Evolutionary conservation across 129 eudicot species (phyloP), one percentile per base, ranked within the genome.

Genomic region (Saussurea involucrata): DNA sequence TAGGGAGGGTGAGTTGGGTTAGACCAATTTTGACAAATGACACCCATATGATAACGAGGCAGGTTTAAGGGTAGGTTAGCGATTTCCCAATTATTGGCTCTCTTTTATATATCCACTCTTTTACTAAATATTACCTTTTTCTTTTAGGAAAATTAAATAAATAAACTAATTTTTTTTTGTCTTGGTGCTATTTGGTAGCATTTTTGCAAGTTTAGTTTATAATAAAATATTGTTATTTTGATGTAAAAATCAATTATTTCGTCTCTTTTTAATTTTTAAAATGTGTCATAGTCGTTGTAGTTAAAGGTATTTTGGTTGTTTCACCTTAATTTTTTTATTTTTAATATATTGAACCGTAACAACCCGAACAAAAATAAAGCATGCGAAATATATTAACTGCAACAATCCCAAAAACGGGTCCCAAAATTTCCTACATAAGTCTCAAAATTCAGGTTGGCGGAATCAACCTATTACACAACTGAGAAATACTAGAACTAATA

Each of bases 1-100:
- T 69, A 57, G 71, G 84, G 80, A 81, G 84, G 84, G 71, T 80
- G 80, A 80, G 84, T 80, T 81, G 84, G 84, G 83, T 79, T 79
- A 71, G 83, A 79, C 72, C 71, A 63, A 36, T 78, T 53, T 53
- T 57, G 83, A 71, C 83, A 79, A 28, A 17, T 57, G 83, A 71
- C 83, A 79, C 20, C 78, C 78, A 79, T 79, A 65, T 40, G 72
- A 71, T 79, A 72, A 29, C 71, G 77, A 78, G 73, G 80, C 79
- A 81, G 84, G 80, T 81, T 80, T 25, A 74, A 9, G 75, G 80
- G 68, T 80, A 80, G 84, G 80, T 81, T 74, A 81, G 53, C 75
- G 36, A 74, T 81, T 81, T 74, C 76, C 70, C 80, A 81, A 74
- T 74, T 67, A 81, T 68, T 81, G 66, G 61, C 25, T 46, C 74